Evolutionary conservation across 1,139 yeast species (phyloP), one percentile per base, ranked within the genome.

Genomic region (Yamadazyma diospyri): DNA sequence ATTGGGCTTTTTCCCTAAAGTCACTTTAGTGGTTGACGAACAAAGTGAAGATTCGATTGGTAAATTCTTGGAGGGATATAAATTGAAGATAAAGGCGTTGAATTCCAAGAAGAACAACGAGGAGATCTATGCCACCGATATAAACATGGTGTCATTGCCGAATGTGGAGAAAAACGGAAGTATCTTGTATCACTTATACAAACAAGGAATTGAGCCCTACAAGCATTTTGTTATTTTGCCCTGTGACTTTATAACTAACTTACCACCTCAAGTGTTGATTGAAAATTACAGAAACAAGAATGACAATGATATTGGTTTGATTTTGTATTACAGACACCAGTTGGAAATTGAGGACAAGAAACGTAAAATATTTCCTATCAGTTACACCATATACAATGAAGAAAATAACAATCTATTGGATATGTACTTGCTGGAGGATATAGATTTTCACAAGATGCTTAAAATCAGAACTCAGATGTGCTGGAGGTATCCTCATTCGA

Each of bases 231-330:
- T 88, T 14, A 58, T 92, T 25, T 61, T 94, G 40, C 97, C 98
- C 4, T 89, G 97, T 62, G 98, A 94, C 57, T 84, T 92, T 50
- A 69, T 92, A 32, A 87, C 97, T 4, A 89, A 89, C 55, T 67
- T 89, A 26, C 95, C 96, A 4, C 96, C 98, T 4, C 92, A 84
- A 48, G 82, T 82, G 15, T 67, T 94, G 27, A 78, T 89, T 34
- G 96, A 92, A 53, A 83, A 83, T 28, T 89, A 81, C 54, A 70
- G 96, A 47, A 81, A 78, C 46, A 76, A 79, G 47, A 73, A 70
- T 25, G 79, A 74, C 27, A 62, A 70, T 18, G 88, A 84, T 45
- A 54, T 81, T 36, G 92, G 92, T 2, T 66, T 88, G 59, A 70
- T 83, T 25, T 77, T 87, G 12, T 76, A 77, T 51, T 87, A 87